Evolutionary conservation across 78 protist genomes (phyloP), one percentile per base, ranked within the genome.

Genomic region (Creolimax fragrantissima): DNA sequence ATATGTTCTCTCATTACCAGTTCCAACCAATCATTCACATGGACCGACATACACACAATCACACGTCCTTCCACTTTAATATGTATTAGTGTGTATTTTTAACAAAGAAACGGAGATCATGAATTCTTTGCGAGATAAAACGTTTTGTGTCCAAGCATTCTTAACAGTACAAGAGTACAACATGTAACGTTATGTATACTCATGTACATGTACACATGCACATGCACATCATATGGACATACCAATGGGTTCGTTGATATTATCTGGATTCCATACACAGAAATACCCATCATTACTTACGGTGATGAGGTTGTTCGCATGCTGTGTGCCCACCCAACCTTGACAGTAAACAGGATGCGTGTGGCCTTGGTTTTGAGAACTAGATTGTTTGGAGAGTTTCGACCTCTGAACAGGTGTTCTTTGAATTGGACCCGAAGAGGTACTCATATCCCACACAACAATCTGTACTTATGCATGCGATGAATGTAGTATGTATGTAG

Each of bases 181-280:
- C n/a, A n/a, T n/a, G n/a, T n/a, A n/a, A n/a, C n/a, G n/a, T n/a
- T n/a, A n/a, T n/a, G n/a, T n/a, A n/a, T n/a, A n/a, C n/a, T n/a
- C n/a, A n/a, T n/a, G n/a, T n/a, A n/a, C n/a, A n/a, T n/a, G n/a
- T 24, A 17, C 24, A 58, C 1, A 58, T 58, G 74, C 74, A 1
- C 74, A 58, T 24, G 24, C 24, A 24, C 24, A 58, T 58, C 74
- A 24, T 58, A 58, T 32, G 24, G 39, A 58, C 74, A 58, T 58
- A 58, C 74, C 74, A 58, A 58, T 58, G 74, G 97, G 97, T 92
- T 93, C 93, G 35, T 67, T 83, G 5, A 96, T 44, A 81, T 92
- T 96, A 89, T 95, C 98, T 41, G 95, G 83, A 42, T 35, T 81
- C 98, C 98, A 96, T 24, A 88, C 44, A 90, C 98, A 96, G 42